These are phyloP conservation scores for Claviceps paspali DNA, from an alignment of 2,329 filamentous ascomycete species.

Conservation along the genomic window DNA sequence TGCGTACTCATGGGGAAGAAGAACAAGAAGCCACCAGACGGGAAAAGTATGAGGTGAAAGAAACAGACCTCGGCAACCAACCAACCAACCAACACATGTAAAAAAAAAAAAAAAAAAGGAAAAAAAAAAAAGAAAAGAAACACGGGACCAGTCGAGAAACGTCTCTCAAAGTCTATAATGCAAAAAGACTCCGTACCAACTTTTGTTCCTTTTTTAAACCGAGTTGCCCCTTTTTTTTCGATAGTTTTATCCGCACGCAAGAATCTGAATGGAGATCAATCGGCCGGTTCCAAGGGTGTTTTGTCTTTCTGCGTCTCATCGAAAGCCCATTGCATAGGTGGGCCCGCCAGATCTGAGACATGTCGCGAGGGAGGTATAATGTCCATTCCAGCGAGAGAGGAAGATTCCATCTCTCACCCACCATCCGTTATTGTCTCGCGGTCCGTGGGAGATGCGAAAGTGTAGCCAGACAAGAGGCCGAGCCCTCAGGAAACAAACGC, in stretches of 20 bases:
- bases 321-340: slow-evolving; percentile 1
- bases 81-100: no score
- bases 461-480: slow-evolving; percentile 6
- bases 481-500: slow-evolving; percentile 1
- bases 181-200: not conserved
- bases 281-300: not conserved
- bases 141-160: not conserved
- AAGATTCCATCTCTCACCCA: not conserved
- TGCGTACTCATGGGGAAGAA: not conserved
- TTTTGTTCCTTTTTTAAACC: not conserved
- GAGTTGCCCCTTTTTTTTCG: not conserved
- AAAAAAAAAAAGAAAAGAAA: slow-evolving; percentile 1
- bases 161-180: not conserved
- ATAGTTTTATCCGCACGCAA: not conserved
- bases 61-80: no score
- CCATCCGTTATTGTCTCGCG: slow-evolving; percentile 4
- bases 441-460: slow-evolving; percentile 6
- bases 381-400: slow-evolving; percentile 14
- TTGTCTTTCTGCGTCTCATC: not conserved
- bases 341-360: slow-evolving; percentile 16
- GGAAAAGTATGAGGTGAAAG: slow-evolving; percentile 7
- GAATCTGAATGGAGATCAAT: not conserved
- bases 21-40: not conserved
- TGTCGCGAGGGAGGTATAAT: slow-evolving; percentile 13
- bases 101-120: slow-evolving; percentile 7